Evolutionary conservation across 1,284 basidiomycete species (phyloP), one percentile per base, ranked within the genome.

Genomic region (Abortiporus biennis): DNA sequence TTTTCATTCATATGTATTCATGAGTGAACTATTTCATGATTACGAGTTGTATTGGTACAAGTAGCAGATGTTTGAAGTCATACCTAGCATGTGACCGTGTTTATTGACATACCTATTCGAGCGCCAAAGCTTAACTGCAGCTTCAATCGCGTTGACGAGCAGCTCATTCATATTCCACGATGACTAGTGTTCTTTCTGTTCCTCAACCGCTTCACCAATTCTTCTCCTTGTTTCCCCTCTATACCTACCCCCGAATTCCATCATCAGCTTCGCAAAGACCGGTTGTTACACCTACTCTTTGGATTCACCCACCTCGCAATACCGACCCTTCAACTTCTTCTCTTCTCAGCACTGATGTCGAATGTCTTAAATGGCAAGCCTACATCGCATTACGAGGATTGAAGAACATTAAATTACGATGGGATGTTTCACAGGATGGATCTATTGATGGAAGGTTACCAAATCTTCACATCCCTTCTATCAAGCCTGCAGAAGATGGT

Each of bases 361-460:
- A 88, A 53, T 88, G 85, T 59, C 71, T 90, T 53, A 88, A 86
- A 63, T 89, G 85, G 85, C 86, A 89, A 59, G 82, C 85, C 0
- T 87, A 85, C 58, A 69, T 90, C 45, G 83, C 85, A 2, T 71
- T 90, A 13, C 75, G 82, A 40, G 76, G 76, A 3, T 56, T 84
- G 42, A 59, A 51, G 15, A 53, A 62, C 51, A 61, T 86, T 37
- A 61, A 61, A 20, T 62, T 87, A 11, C 73, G 82, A 38, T 84
- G 76, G 63, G 80, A 88, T 56, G 66, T 89, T 24, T 58, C 72
- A 12, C 64, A 74, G 15, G 78, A 84, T 43, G 86, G 86, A 22
- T 80, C 76, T 5, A 63, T 85, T 32, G 81, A 77, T 46, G 72
- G 68, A 3, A 68, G 76, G 15, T 69, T 89, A 6, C 86, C 86